A percentile compares a stretch with the other conserved stretches of the same genome.
Evolutionary conservation across 805 yeast genomes (phyloP).

Genomic region (Candida ascalaphidarum): DNA sequence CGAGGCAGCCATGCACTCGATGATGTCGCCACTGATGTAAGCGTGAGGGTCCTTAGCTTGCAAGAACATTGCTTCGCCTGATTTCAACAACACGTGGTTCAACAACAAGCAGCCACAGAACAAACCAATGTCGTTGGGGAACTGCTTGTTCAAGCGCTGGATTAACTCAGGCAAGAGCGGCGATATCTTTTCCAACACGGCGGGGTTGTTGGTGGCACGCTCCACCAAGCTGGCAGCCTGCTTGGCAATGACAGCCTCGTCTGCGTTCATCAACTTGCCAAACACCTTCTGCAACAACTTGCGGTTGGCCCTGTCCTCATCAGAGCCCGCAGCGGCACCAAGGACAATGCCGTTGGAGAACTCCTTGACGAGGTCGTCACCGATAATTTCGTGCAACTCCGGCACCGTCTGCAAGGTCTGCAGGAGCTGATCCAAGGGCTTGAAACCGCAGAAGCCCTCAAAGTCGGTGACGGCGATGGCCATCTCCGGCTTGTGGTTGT

Average conservation of each 20-base stretch:
- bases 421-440: constrained; percentile 76
- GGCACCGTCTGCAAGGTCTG: constrained; percentile 63
- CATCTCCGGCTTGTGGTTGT: constrained; percentile 99
- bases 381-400: constrained; percentile 67
- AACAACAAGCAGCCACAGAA: constrained; percentile 92
- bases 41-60: constrained; percentile 99
- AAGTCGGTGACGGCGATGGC: constrained; percentile 94
- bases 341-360: constrained; percentile 44
- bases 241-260: constrained; percentile 46
- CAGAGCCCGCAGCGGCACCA: constrained; percentile 38
- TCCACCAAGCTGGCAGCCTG: constrained; percentile 59
- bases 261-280: constrained; percentile 74
- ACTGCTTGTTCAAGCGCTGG: constrained; percentile 72
- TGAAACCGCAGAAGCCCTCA: constrained; percentile 97
- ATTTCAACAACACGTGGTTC: constrained; percentile 72
- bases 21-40: constrained; percentile 92
- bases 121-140: constrained; percentile 89
- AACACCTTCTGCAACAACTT: constrained; percentile 67
- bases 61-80: constrained; percentile 95
- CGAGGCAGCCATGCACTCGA: constrained; percentile 99
- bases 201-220: constrained; percentile 54
- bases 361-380: constrained; percentile 45
- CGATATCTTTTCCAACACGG: constrained; percentile 40
- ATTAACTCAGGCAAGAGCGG: constrained; percentile 62
- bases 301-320: constrained; percentile 51